Conservation (phyloP, 2,329 filamentous ascomycete genomes). For the Aspergillus niger region DNA sequence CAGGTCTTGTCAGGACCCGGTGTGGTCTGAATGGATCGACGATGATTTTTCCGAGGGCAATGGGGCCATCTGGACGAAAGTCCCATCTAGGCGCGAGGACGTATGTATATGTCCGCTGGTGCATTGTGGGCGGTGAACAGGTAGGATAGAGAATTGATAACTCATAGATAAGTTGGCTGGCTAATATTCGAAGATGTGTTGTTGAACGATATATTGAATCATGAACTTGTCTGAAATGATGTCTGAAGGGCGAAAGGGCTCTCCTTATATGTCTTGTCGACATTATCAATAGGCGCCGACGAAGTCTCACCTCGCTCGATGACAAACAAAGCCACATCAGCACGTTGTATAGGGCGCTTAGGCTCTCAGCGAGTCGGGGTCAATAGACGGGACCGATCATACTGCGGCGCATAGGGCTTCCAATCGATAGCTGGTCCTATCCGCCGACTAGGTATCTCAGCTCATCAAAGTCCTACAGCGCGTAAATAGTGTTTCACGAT, state of each 20-base stretch:
- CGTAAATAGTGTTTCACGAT: too few species aligned
- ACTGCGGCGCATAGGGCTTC: background rate
- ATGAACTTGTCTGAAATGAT: too few species aligned
- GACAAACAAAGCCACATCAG: background rate
- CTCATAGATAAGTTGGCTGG: background rate
- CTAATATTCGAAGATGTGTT: background rate
- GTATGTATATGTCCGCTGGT: background rate
- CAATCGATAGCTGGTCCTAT: background rate
- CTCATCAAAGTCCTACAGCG: background rate
- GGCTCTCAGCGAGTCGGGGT: background rate
- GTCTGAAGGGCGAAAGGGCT: too few species aligned
- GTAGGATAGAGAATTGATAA: background rate
- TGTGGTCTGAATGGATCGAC: background rate
- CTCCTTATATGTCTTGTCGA: background rate
- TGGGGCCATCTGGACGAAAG: background rate
- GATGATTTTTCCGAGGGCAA: background rate
- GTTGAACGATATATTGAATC: background rate
- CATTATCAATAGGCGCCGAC: background rate
- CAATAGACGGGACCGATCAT: background rate
- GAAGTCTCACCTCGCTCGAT: background rate
- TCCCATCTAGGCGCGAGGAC: background rate
- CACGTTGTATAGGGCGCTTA: background rate
- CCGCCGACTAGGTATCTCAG: background rate
- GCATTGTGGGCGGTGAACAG: background rate
- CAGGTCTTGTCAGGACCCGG: background rate